Base-by-base conservation (phyloP, 2,329 filamentous ascomycete genomes). In the Cordyceps tenuipes region DNA sequence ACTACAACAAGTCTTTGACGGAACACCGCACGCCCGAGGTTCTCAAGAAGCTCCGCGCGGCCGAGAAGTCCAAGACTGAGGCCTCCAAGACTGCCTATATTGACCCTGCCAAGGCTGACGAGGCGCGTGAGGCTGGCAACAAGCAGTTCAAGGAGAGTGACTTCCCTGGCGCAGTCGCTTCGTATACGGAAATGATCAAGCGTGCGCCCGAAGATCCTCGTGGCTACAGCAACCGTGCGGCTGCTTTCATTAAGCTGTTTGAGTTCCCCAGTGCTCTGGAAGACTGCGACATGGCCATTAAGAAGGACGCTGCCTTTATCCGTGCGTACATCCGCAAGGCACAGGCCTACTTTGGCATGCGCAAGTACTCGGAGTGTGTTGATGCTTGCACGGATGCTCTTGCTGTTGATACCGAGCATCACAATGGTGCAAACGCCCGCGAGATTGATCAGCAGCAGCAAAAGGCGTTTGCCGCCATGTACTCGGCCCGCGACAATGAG, bases 101-200 rank as follows among this genome's bases (percentile, higher is more conserved):
- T 67, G 89, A 94, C 76, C 90, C 94, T 0, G 88, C 79, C 67
- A 93, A 97, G 79, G 94, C 94, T 23, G 94, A 99, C 70, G 90
- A 96, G 79, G 92, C 94, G 15, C 91, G 94, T 66, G 90, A 96
- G 73, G 86, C 95, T 62, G 94, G 94, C 49, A 97, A 97, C 77
- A 85, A 90, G 75, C 96, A 95, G 76, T 99, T 99, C 83, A 97
- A 97, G 81, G 91, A 91, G 68, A 87, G 84, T 36, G 92, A 99
- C 76, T 97, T 92, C 89, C 93, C 94, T 12, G 94, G 84, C 57
- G 94, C 94, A 10, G 92, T 99, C 31, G 91, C 91, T 49, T 91
- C 93, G 0, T 99, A 99, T 79, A 85, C 81, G 1, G 94, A 99
- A 79, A 97, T 97, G 92, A 89, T 89, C 75, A 97, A 97, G 83